Conservation (phyloP, 306 rosid species). For the Mucuna pruriens region DNA sequence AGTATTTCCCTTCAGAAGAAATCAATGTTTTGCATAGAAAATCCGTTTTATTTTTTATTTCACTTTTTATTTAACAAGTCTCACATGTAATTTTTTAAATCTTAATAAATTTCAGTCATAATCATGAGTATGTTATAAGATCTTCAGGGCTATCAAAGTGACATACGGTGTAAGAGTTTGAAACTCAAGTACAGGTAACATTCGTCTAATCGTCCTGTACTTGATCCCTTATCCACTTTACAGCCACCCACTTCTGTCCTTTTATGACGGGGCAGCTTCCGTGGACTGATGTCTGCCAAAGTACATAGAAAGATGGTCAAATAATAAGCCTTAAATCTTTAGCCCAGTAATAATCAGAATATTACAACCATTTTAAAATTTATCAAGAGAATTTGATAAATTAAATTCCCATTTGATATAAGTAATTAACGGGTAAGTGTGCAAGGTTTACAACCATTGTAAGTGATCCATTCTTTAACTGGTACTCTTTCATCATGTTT, state of each 20-base stretch:
- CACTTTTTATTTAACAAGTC: neutral
- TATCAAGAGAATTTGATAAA: neutral
- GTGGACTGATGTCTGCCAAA: constrained; percentile 80
- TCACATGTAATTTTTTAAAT: neutral
- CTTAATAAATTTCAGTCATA: neutral
- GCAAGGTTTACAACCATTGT: no score
- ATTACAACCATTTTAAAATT: neutral
- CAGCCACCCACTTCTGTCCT: constrained; percentile 95
- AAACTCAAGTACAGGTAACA: neutral
- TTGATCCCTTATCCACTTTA: constrained; percentile 91
- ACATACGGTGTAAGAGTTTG: constrained; percentile 3
- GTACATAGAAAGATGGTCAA: constrained; percentile 21
- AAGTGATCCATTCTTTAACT: no score
- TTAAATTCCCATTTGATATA: neutral
- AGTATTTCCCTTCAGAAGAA: neutral
- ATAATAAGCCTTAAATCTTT: neutral
- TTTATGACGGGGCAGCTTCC: constrained; percentile 87
- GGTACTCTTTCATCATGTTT: no score
- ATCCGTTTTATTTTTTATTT: neutral
- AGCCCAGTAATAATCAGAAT: neutral
- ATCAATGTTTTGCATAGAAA: neutral
- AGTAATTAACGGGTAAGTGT: no score
- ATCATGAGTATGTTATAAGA: neutral
- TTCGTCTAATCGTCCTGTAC: constrained; percentile 40
- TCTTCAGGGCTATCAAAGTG: neutral